Base-by-base conservation (phyloP, 2,329 filamentous ascomycete genomes). In the Fusarium bactridioides region DNA sequence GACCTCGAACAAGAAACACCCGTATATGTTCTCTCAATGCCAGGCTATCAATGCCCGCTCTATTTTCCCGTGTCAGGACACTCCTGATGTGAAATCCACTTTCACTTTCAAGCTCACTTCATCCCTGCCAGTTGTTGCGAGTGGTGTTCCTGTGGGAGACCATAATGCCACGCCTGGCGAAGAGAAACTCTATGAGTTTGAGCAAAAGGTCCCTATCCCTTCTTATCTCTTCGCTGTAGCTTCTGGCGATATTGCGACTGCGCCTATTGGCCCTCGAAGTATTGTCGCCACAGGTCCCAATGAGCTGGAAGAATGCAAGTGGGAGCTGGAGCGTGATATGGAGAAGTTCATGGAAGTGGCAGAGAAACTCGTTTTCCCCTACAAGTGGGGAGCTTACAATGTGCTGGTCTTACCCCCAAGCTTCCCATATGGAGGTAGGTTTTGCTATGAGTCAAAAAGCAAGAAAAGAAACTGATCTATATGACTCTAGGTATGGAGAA, bases 1-100 rank as follows among this genome's bases (percentile, higher is more conserved):
- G 84, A 98, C 96, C 2, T 94, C 93, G 65, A 98, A 97, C 88
- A 95, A 94, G 85, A 96, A 94, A 82, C 93, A 97, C 75, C 95
- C 95, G 3, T 98, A 98, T 83, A 95, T 98, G 91, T 98, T 98
- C 85, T 97, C 94, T 48, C 96, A 98, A 85, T 97, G 95, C 82
- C 95, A 99, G 85, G 95, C 95, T 60, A 98, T 98, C 78, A 95
- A 98, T 78, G 94, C 94, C 47, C 91, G 96, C 67, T 97, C 94
- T 53, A 89, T 98, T 69, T 97, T 98, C 82, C 96, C 96, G 11
- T 98, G 95, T 83, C 95, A 98, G 84, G 96, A 99, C 80, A 98
- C 96, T 2, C 96, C 96, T 7, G 95, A 98, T 80, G 93, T 98
- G 77, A 99, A 99, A 85, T 94, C 93, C n/a, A 97, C 94, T 4